Base-by-base conservation (phyloP, 2,329 filamentous ascomycete genomes). In the Colletotrichum melonis region DNA sequence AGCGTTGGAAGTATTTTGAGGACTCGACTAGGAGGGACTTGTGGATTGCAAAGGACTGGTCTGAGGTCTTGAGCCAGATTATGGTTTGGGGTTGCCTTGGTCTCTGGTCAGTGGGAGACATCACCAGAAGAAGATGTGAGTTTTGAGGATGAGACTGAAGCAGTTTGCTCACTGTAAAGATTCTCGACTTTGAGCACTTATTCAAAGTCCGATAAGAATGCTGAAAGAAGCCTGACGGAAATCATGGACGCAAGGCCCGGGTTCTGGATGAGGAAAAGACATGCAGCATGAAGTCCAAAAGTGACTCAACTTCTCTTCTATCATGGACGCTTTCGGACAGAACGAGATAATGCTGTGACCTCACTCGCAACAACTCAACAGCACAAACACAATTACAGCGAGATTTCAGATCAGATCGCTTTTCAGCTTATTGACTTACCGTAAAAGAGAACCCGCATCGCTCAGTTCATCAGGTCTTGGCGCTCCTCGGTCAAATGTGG, bases 1-100 rank as follows among this genome's bases (percentile, higher is more conserved):
- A 72, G 69, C 69, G 69, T 42, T 69, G 69, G 54, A 72, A 72
- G 42, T 72, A 72, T 52, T 72, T 72, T 46, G 69, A 72, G 28
- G 69, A 72, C 66, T 72, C 69, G 24, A 69, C 9, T 11, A 72
- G 66, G 38, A 72, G 69, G 19, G 69, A 57, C 32, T 72, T 72
- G 59, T 72, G 69, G 30, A 72, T 69, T 3, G 69, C 69, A 35
- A 72, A 72, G 42, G 69, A 72, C 9, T 69, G 66, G 11, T n/a
- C 38, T 7, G 26, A n/a, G 52, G 49, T 42, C 26, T 72, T 72
- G 38, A 72, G 69, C 69, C 69, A 72, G 69, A 72, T 55, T 42
- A 72, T 72, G 28, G 66, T 72, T 16, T 72, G 69, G 12, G 69
- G 69, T 38, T 72, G 69, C 63, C 69, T 72, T 59, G 56, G 49